Evolutionary conservation across 2,329 filamentous ascomycete species (phyloP), one percentile per base, ranked within the genome.

Genomic region (Chaetoscypha palmicola): DNA sequence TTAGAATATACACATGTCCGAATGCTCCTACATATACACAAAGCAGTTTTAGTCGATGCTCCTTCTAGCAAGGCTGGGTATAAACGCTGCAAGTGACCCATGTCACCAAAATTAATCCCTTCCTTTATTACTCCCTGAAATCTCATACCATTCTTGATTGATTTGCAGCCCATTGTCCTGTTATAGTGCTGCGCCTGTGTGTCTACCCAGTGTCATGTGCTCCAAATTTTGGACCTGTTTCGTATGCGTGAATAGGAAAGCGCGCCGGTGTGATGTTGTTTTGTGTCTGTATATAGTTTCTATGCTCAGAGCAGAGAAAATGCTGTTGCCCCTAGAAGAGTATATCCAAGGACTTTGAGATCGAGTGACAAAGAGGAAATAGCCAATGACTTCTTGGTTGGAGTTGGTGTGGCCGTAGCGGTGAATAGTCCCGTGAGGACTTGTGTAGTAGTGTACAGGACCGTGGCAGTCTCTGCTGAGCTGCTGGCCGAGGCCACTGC

Each of bases 371-470:
- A 38, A 45, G 20, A 34, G 34, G 31, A 19, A 20, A 38, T 16
- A 7, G 38, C 56, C 17, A 48, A 38, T 2, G 47, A 53, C 37
- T 57, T 53, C 17, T 51, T 57, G 12, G 45, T 52, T 2, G 58
- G 45, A 41, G 48, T 58, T 10, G 59, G 59, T 24, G 59, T 62
- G 16, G 53, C 44, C 16, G 59, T 62, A 1, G 59, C 59, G 3
- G 59, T 62, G 33, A 57, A 62, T 26, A 61, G 52, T 1, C 59
- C 59, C 2, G 59, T 62, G 2, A 60, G 54, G 5, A 58, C 51
- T 43, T 60, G 48, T 16, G 59, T 62, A 2, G 53, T 57, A 1
- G 58, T 62, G 12, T 48, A 54, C 7, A 33, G 31, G 2, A 58
- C 51, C 10, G 50, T 51, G 16, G 55, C 52, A 5, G 45, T 49